Evolutionary conservation across 164 flowering plant genomes (phyloP).

Genomic region (Stephania japonica): DNA sequence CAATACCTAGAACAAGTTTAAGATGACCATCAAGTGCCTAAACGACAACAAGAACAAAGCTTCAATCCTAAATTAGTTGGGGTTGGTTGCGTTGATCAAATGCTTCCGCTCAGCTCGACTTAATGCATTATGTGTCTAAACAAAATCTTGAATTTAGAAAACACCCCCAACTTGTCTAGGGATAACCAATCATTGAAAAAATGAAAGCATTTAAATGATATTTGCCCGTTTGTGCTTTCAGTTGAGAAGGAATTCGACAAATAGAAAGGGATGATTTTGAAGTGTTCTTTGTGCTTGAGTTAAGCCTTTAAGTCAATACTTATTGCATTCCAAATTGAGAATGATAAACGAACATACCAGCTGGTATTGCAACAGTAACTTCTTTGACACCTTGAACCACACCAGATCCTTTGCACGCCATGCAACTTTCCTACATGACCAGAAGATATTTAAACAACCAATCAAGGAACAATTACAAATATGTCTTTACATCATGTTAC

Average conservation of each 20-base stretch:
- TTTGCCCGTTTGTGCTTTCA: too few species aligned
- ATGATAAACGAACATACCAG: constrained; percentile 46
- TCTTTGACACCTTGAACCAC: constrained; percentile 64
- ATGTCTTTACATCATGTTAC: constrained; percentile 21
- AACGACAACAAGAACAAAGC: too few species aligned
- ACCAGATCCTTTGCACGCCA: constrained; percentile 62
- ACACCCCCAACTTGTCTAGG: neutral
- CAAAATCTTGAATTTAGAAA: neutral
- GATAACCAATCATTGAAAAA: neutral
- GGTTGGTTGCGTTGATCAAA: too few species aligned
- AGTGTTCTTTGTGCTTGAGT: neutral
- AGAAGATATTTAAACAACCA: constrained; percentile 8
- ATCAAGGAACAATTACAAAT: constrained; percentile 5
- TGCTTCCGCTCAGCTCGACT: too few species aligned
- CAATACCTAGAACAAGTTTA: constrained; percentile 50
- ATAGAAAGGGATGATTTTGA: neutral
- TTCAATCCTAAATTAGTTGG: too few species aligned
- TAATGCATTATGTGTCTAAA: too few species aligned
- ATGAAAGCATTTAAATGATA: neutral
- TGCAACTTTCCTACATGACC: constrained; percentile 53
- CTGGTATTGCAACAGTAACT: constrained; percentile 67
- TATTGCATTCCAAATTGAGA: neutral
- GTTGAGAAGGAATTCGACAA: too few species aligned
- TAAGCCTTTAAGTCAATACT: neutral
- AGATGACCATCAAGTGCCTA: neutral